Conservation (phyloP, 139 green algal species). For the Gonium pectorale region DNA sequence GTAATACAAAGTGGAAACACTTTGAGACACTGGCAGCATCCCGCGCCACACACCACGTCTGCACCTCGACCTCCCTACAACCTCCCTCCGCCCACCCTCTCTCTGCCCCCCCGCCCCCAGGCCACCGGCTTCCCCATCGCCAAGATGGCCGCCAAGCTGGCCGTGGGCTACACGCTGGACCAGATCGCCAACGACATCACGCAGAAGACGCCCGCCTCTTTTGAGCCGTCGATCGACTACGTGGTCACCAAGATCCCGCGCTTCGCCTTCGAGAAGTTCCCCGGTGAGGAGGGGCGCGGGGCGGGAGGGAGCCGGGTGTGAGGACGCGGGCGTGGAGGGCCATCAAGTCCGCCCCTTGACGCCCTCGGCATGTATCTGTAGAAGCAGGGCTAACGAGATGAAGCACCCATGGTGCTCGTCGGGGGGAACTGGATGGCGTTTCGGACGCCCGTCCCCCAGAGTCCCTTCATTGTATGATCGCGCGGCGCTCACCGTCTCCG, state of each 20-base stretch:
- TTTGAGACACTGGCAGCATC: too few relatives aligned
- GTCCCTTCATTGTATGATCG: too few relatives aligned
- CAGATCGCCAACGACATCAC: constrained; percentile 99
- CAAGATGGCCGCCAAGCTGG: constrained; percentile 99
- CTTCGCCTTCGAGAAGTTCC: constrained; percentile 99
- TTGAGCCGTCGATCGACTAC: constrained; percentile 99
- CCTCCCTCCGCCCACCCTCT: not conserved
- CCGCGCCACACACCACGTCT: too few relatives aligned
- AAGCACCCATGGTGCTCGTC: too few relatives aligned
- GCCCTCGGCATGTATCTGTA: too few relatives aligned
- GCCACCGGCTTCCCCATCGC: constrained; percentile 98
- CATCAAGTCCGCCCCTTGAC: constrained; percentile 9
- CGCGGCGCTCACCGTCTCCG: too few relatives aligned
- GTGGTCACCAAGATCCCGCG: constrained; percentile 95
- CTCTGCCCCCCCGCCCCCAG: not conserved
- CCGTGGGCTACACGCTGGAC: constrained; percentile 97
- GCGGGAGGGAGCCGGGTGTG: not conserved
- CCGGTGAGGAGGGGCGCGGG: constrained; percentile 60
- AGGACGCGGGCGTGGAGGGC: not conserved
- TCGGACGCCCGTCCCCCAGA: too few relatives aligned
- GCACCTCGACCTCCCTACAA: not conserved
- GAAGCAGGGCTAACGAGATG: too few relatives aligned
- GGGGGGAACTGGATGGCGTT: too few relatives aligned
- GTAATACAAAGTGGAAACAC: too few relatives aligned
- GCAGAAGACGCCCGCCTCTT: constrained; percentile 96